Conservation (phyloP, 2,329 filamentous ascomycete genomes). For the Acrocalymma vagum region DNA sequence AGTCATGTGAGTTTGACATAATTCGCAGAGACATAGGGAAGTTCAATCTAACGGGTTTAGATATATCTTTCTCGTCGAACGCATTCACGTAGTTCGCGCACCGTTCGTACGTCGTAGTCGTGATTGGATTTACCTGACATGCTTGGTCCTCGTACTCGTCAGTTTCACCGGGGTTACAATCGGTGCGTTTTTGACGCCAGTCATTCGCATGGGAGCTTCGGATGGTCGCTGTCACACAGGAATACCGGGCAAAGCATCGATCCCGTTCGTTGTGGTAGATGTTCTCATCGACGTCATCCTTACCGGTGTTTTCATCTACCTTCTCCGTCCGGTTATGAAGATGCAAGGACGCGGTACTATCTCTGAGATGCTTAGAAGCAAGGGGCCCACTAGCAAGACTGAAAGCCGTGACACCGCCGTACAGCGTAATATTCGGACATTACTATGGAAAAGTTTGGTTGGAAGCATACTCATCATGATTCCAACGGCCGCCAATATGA, state of each 20-base stretch:
- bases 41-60: conserved; percentile 10
- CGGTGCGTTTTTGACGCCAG: conserved; percentile 35
- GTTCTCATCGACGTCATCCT: conserved; percentile 43
- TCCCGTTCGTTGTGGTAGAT: conserved; percentile 47
- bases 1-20: conserved; percentile 20
- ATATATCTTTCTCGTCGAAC: conserved; percentile 50
- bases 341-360: conserved; percentile 7
- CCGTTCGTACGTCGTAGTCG: conserved; percentile 36
- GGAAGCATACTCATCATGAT: conserved; percentile 45
- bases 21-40: not conserved
- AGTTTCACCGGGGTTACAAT: conserved; percentile 32
- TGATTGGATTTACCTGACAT: conserved; percentile 43
- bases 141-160: conserved; percentile 28
- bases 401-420: conserved; percentile 12
- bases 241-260: conserved; percentile 39
- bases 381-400: not conserved
- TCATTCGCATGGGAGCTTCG: conserved; percentile 31
- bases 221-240: conserved; percentile 48
- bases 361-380: conserved; percentile 4
- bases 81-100: conserved; percentile 46
- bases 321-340: conserved; percentile 35
- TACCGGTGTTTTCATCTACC: conserved; percentile 46
- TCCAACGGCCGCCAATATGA: conserved; percentile 47
- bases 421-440: conserved; percentile 25
- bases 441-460: conserved; percentile 37